Base-by-base conservation (phyloP, 208 protist species). In the Novymonas esmeraldas region DNA sequence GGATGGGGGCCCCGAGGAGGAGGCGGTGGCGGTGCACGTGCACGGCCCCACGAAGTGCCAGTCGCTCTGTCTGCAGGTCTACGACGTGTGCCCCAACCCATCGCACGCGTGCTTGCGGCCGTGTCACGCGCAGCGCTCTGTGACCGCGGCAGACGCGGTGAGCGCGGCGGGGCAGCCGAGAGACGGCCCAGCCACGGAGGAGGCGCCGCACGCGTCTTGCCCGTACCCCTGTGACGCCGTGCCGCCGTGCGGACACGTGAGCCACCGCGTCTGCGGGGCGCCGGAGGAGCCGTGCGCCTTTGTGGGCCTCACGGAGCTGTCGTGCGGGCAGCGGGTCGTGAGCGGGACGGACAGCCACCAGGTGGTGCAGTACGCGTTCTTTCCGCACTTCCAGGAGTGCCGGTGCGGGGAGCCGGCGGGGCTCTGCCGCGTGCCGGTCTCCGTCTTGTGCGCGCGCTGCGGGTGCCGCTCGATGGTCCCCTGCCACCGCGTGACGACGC, bases 291-390 rank as follows among this genome's bases (percentile, higher is more conserved):
- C 87, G 59, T 96, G 92, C 60, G 64, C 75, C 29, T 92, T 92
- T 60, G 68, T 83, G 26, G 88, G 87, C 11, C 69, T 93, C 39
- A 57, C 59, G 6, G 77, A 90, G 59, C 82, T 96, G 34, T 11
- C 79, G 56, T 96, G 92, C 54, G 92, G 92, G 10, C 92, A 96
- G 76, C 76, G 80, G 10, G 89, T 94, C 24, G 74, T 95, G 41
- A 79, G 81, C 39, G 92, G 92, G 18, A 75, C 85, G 38, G 79
- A 78, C 56, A 76, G 78, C 45, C 31, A 51, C 31, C 79, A 82
- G 56, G 72, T 77, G 52, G 54, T 87, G 46, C 64, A 50, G 58
- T 87, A 83, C 72, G 61, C 64, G 41, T 76, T 82, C 45, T 85
- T 92, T 22, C 82, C 58, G 28, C 92, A 96, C 74, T 96, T 92